phyloP scores from a whole-genome alignment of 2,329 filamentous ascomycete species.

The Fusarium annulatum region DNA sequence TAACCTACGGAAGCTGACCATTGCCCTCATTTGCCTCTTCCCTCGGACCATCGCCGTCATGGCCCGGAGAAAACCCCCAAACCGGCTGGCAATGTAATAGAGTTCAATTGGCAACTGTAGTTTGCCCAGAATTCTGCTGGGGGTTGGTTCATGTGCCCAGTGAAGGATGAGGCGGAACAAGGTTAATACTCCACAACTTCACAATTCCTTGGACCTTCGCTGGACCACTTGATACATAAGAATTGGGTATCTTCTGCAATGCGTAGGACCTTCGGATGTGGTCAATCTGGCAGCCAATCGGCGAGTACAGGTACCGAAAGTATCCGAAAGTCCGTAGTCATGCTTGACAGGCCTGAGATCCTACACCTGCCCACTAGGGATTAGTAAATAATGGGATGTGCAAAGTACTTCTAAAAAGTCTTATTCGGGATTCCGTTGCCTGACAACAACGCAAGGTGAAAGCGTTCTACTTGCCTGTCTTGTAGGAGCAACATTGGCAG shows the following conservation, averaged over 20 bases:
- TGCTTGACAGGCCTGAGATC: not conserved
- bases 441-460: fast-evolving
- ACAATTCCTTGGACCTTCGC: fast-evolving
- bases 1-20: not conserved
- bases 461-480: fast-evolving
- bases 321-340: not conserved
- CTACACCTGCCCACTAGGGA: not conserved
- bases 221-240: fast-evolving
- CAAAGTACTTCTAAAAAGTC: too few species aligned
- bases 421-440: not conserved
- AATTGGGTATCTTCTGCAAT: fast-evolving
- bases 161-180: not conserved
- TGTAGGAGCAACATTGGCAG: fast-evolving
- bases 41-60: not conserved
- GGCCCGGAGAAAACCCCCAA: fast-evolving
- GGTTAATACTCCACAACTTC: not conserved
- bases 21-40: fast-evolving
- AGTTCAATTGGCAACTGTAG: fast-evolving
- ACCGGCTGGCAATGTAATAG: not conserved
- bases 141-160: too few species aligned
- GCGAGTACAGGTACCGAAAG: not conserved
- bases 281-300: fast-evolving
- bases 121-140: too few species aligned
- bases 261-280: too few species aligned
- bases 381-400: fast-evolving